These are phyloP conservation scores for Auxenochlorella pyrenoidosa DNA, from an alignment of 139 green algal genomes.

Conservation along the genomic window DNA sequence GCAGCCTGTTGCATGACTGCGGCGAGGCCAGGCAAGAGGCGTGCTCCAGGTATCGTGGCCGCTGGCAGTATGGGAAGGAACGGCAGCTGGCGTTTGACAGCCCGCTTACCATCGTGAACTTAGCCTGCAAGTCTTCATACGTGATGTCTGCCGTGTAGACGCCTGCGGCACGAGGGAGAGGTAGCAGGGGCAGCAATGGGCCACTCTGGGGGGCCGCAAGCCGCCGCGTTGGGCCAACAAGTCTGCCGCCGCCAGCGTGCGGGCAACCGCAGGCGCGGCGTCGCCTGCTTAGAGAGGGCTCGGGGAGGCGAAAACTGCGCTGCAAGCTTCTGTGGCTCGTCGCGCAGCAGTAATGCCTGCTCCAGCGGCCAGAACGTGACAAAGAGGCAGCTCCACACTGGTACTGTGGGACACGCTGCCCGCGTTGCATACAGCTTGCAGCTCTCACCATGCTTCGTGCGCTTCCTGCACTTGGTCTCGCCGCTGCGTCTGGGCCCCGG, in stretches of 20 bases:
- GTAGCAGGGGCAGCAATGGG: neutral
- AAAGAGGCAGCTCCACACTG: neutral
- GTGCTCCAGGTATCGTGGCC: neutral
- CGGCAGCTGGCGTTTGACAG: no score
- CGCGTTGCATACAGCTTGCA: neutral
- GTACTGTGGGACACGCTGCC: neutral
- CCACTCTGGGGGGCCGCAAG: neutral
- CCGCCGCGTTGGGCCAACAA: no score
- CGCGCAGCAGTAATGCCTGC: no score
- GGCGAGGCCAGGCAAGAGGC: neutral
- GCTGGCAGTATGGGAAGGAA: no score
- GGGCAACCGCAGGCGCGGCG: no score
- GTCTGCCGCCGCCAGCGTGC: no score
- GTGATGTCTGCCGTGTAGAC: slow-evolving; percentile 31
- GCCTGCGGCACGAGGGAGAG: neutral
- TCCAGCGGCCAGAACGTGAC: no score
- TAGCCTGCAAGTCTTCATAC: slow-evolving; percentile 4
- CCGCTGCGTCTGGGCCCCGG: neutral
- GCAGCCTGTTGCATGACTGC: no score
- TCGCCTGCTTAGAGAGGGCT: no score
- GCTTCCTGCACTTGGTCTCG: neutral
- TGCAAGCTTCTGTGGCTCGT: no score
- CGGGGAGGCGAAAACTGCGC: no score
- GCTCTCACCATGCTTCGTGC: neutral
- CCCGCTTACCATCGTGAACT: slow-evolving; percentile 22